Evolutionary conservation across 495 filamentous ascomycete genomes (phyloP), one percentile per base, ranked within the genome.

Genomic region (Penicillium crystallinum): DNA sequence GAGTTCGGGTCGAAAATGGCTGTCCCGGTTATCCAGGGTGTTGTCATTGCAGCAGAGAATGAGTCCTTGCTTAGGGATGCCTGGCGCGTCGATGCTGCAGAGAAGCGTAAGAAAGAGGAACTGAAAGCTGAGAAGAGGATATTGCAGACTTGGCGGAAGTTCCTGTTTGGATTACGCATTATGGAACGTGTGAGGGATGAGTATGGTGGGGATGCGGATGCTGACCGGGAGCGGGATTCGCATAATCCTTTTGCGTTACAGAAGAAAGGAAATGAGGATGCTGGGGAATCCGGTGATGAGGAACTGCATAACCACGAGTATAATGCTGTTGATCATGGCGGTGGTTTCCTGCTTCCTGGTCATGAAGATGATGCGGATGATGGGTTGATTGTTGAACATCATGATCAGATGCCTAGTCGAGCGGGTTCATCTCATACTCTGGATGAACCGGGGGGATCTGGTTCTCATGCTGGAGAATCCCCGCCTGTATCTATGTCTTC

Each of bases 1-100:
- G 93, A 99, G 66, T 99, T 99, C 69, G 88, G 89, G 9, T 85
- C 88, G 40, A 85, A 91, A 56, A 88, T 92, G 79, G 95, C 93
- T 8, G 88, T 97, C 15, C 93, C 93, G 9, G 84, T 95, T 2
- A 83, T 97, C 37, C 84, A 90, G 42, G 93, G 95, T 0, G 90
- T 97, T 0, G 90, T 99, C 0, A 76, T 96, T 2, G 91, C 93
- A 0, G 78, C 78, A 44, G 91, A 91, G 64, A 78, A 95, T 57
- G 81, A 87, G 56, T 82, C 84, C 6, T 55, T 78, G 22, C 73
- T 97, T 6, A 81, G 86, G 59, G 90, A 93, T 62, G 87, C 91
- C 52, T 88, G 95, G 79, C 76, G 82, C 35, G 85, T 77, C 42
- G 89, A 91, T n/a, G 85, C 95, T 58, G 82, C 78, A 21, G 91